Conservation (phyloP, 1,139 yeast species). For the Dujonia santamariae region DNA sequence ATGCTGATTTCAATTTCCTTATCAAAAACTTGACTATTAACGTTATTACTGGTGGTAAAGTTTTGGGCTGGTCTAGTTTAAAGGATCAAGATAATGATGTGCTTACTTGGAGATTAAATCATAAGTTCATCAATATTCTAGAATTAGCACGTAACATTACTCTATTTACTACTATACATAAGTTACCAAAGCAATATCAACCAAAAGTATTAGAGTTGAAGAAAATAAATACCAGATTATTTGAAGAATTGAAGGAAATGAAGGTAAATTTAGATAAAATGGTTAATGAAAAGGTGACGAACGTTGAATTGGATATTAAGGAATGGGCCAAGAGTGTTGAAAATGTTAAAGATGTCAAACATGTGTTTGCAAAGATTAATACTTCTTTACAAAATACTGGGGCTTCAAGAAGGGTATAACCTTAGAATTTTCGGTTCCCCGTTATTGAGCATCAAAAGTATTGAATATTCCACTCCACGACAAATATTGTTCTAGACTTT, state of each 20-base stretch:
- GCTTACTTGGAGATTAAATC: constrained; percentile 22
- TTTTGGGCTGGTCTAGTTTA: constrained; percentile 7
- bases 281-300: constrained; percentile 7
- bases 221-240: background rate
- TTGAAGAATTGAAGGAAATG: constrained; percentile 6
- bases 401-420: background rate
- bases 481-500: no score
- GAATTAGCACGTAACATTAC: constrained; percentile 25
- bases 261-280: constrained; percentile 8
- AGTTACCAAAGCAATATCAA: constrained; percentile 5
- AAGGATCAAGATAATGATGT: no score
- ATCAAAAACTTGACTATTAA: constrained; percentile 29
- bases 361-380: constrained; percentile 11
- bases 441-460: no score
- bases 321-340: constrained; percentile 11
- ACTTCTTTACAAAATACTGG: constrained; percentile 4
- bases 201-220: constrained; percentile 7
- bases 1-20: constrained; percentile 26
- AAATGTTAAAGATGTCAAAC: constrained; percentile 11
- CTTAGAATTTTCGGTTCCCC: no score
- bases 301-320: constrained; percentile 13
- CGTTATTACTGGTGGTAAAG: constrained; percentile 16
- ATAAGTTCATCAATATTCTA: constrained; percentile 19
- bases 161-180: constrained; percentile 6
- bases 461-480: no score